Evolutionary conservation across 2,329 filamentous ascomycete species (phyloP), one percentile per base, ranked within the genome.

Genomic region (Penicillium psychrosexuale): DNA sequence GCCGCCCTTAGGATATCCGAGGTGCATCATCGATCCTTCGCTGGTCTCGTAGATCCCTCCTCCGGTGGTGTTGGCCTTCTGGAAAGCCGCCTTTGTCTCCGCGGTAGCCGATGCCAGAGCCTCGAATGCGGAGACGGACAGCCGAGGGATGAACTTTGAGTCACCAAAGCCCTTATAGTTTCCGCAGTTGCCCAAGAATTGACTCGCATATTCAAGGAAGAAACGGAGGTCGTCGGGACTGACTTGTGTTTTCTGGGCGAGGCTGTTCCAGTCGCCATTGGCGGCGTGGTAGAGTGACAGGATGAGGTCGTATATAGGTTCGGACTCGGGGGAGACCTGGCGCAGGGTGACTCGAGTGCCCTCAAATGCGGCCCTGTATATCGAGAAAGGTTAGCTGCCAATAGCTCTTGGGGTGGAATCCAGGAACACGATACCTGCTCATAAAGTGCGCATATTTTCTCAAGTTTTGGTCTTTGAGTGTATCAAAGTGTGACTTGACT

Each of bases 401-500:
- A 50, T 36, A 40, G 22, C 24, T 17, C 22, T 36, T 11, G 8
- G 30, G 22, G 27, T 19, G 11, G 31, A n/a, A 33, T 9, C n/a
- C 8, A 49, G 40, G 58, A 51, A 51, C 12, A 17, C 17, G 49
- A 31, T 80, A 90, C 88, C 83, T 84, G 82, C 87, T 90, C 70
- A 96, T 90, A 70, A 87, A 91, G 76, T 97, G 92, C 61, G 92
- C 89, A 80, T 97, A 97, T 69, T 89, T 86, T 78, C 93, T 91
- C 78, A 96, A 85, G 70, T 88, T 73, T 42, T 70, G 68, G 54
- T 78, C 71, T 36, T 73, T 74, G 42, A 80, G 67, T 7, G 74
- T 84, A 52, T 93, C 88, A 67, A 97, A 99, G 76, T 97, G 93
- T 70, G 91, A 89, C 77, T 91, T 91, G 72, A 97, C 94, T 72